A percentile compares a stretch with the other conserved stretches of the same genome.
phyloP scores from a whole-genome alignment of 768 basidiomycete species.

The Agaricus subrufescens region DNA sequence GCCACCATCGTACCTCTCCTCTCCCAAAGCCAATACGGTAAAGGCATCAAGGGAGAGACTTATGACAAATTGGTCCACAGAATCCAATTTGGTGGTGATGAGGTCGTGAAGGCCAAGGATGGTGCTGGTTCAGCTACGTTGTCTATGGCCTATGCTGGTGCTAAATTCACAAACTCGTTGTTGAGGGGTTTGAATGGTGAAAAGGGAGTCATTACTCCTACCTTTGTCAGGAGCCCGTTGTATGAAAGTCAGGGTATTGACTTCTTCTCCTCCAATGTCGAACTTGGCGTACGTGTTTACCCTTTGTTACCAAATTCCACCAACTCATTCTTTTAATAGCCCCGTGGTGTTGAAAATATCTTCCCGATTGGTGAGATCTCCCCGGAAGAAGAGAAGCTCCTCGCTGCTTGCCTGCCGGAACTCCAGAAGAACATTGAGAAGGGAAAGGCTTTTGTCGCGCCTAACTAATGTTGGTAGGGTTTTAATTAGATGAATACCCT shows the following conservation, averaged over 20 bases:
- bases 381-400: slow-evolving; percentile 77
- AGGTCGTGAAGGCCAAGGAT: slow-evolving; percentile 98
- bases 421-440: slow-evolving; percentile 98
- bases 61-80: slow-evolving; percentile 82
- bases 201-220: slow-evolving; percentile 79
- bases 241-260: slow-evolving; percentile 82
- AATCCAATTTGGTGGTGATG: slow-evolving; percentile 97
- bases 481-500: background rate
- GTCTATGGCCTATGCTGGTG: slow-evolving; percentile 94
- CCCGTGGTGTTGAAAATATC: slow-evolving; percentile 91
- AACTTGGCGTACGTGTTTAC: slow-evolving; percentile 75
- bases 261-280: slow-evolving; percentile 93
- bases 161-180: slow-evolving; percentile 81
- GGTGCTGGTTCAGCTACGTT: slow-evolving; percentile 91
- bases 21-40: slow-evolving; percentile 72
- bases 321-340: slow-evolving; percentile 30
- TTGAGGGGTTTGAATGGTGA: slow-evolving; percentile 86
- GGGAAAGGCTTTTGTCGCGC: slow-evolving; percentile 68
- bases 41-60: slow-evolving; percentile 67
- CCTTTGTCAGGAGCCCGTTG: slow-evolving; percentile 87
- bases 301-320: slow-evolving; percentile 1
- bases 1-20: slow-evolving; percentile 97
- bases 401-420: slow-evolving; percentile 85
- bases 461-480: background rate
- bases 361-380: slow-evolving; percentile 77